phyloP scores from a whole-genome alignment of 768 basidiomycete genomes.

The Lactarius psammicola region DNA sequence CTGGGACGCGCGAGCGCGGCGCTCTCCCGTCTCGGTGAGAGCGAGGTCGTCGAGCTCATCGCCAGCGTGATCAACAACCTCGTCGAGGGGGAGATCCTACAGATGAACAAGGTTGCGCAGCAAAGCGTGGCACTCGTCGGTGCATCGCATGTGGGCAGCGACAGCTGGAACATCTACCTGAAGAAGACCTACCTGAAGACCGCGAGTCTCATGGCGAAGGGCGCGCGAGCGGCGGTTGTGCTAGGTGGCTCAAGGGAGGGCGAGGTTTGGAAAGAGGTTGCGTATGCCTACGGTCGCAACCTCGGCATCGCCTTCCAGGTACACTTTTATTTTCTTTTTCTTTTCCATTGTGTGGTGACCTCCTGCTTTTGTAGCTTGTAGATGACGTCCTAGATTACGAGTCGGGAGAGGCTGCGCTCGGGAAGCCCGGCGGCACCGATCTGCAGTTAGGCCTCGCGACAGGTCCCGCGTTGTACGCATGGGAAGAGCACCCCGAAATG shows the following conservation, averaged over 20 bases:
- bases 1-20: conserved; percentile 89
- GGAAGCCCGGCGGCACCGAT: conserved; percentile 82
- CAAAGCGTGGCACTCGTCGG: conserved; percentile 38
- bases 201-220: conserved; percentile 88
- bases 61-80: conserved; percentile 90
- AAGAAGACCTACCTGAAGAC: conserved; percentile 94
- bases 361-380: conserved; percentile 59
- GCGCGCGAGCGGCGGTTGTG: conserved; percentile 79
- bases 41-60: conserved; percentile 91
- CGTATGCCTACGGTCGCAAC: conserved; percentile 89
- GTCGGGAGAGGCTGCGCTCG: conserved; percentile 65
- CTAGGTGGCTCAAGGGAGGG: conserved; percentile 76
- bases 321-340: neutral
- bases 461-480: conserved; percentile 82
- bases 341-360: neutral
- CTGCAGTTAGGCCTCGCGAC: conserved; percentile 68
- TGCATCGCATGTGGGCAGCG: conserved; percentile 38
- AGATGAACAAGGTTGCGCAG: conserved; percentile 56
- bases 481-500: conserved; percentile 77
- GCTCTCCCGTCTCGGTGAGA: conserved; percentile 79
- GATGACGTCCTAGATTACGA: conserved; percentile 96
- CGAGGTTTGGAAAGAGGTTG: conserved; percentile 85
- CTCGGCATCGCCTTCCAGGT: conserved; percentile 97
- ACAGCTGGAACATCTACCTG: conserved; percentile 76
- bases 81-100: conserved; percentile 95